Evolutionary conservation across 1,284 basidiomycete genomes (phyloP).

Genomic region (Cutaneotrichosporon sp.): DNA sequence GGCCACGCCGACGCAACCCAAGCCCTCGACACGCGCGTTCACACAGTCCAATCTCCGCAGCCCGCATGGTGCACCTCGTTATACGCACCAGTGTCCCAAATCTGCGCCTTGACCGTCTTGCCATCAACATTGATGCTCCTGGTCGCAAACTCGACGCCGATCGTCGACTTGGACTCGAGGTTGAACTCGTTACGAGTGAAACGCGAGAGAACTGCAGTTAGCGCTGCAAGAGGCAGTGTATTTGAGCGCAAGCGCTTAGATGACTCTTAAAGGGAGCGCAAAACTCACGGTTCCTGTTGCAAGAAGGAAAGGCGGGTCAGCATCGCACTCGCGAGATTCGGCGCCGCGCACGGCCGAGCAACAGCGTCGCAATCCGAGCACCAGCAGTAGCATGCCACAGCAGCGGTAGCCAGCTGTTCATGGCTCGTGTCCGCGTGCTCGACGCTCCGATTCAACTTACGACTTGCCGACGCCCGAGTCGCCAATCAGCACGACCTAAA

Average conservation of each 20-base stretch:
- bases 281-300: conserved; percentile 48
- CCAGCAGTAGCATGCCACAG: too few species aligned
- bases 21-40: not conserved
- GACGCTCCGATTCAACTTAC: conserved; percentile 41
- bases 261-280: not conserved
- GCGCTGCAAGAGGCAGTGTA: too few species aligned
- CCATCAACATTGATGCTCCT: conserved; percentile 89
- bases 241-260: too few species aligned
- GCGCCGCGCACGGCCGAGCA: too few species aligned
- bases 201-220: conserved; percentile 58
- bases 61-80: not conserved
- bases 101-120: conserved; percentile 98
- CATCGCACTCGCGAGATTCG: too few species aligned
- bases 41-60: not conserved
- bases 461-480: conserved; percentile 99
- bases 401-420: too few species aligned
- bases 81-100: conserved; percentile 90
- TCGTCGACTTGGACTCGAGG: conserved; percentile 96
- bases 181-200: conserved; percentile 99
- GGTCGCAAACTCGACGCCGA: conserved; percentile 98
- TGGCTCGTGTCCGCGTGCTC: too few species aligned
- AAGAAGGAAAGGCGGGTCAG: not conserved
- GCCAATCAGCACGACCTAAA: conserved; percentile 91
- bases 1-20: too few species aligned
- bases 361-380: too few species aligned